These are phyloP conservation scores for Penicillium mononematosum DNA, from an alignment of 495 filamentous ascomycete genomes.

Conservation along the genomic window DNA sequence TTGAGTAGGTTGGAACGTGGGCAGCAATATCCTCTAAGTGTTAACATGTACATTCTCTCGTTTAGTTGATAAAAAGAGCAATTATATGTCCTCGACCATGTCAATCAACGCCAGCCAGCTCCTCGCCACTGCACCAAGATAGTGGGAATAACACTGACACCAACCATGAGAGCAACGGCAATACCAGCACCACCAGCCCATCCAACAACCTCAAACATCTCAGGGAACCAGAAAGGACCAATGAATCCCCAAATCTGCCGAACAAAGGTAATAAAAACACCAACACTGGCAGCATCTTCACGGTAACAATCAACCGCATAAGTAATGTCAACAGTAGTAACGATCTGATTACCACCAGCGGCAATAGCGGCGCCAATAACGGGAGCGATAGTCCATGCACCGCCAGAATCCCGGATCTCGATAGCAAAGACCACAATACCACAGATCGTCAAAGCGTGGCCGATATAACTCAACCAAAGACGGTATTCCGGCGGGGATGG, in stretches of 20 bases:
- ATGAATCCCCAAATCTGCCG: constrained; percentile 58
- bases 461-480: constrained; percentile 55
- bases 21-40: neutral
- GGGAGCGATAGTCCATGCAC: constrained; percentile 50
- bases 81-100: neutral
- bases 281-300: constrained; percentile 49
- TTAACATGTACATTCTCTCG: neutral
- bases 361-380: constrained; percentile 52
- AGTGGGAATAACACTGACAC: constrained; percentile 47
- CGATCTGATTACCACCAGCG: constrained; percentile 55
- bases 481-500: constrained; percentile 45
- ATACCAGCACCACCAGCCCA: constrained; percentile 43
- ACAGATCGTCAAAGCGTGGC: constrained; percentile 46
- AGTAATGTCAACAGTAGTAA: constrained; percentile 56
- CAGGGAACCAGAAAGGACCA: constrained; percentile 59
- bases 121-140: constrained; percentile 40
- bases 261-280: constrained; percentile 57
- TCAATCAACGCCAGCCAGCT: constrained; percentile 21
- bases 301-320: constrained; percentile 56
- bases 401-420: constrained; percentile 39
- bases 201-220: constrained; percentile 49
- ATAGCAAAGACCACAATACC: constrained; percentile 54
- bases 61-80: no score
- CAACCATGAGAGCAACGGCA: constrained; percentile 42
- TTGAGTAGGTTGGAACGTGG: neutral